phyloP scores from a whole-genome alignment of 1,139 yeast species.

The Blastobotrys aristatus region DNA sequence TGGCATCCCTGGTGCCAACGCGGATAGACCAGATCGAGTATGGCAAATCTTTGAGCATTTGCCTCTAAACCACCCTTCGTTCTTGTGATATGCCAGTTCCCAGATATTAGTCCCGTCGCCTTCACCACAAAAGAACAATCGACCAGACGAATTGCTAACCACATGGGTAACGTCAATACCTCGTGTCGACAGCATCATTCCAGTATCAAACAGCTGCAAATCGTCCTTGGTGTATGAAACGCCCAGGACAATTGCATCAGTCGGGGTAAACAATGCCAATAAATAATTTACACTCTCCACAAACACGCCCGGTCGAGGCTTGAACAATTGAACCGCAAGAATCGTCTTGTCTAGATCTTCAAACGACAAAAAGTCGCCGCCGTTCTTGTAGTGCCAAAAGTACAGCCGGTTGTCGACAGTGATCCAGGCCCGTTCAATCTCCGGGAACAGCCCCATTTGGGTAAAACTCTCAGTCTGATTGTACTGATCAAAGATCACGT shows the following conservation, averaged over 20 bases:
- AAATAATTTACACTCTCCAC: constrained; percentile 69
- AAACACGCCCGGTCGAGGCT: constrained; percentile 76
- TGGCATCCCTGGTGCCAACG: constrained; percentile 24
- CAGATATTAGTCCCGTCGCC: constrained; percentile 75
- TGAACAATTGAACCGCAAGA: constrained; percentile 66
- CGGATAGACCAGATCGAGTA: constrained; percentile 28
- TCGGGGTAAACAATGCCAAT: constrained; percentile 72
- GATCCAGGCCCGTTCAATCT: constrained; percentile 82
- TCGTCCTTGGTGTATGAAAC: constrained; percentile 56
- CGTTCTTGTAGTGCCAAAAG: constrained; percentile 72
- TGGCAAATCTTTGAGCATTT: constrained; percentile 75
- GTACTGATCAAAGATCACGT: constrained; percentile 71
- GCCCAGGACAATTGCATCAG: constrained; percentile 73
- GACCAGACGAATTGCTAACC: constrained; percentile 59
- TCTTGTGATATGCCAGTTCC: constrained; percentile 81
- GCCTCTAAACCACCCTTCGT: constrained; percentile 83
- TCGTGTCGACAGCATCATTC: constrained; percentile 70
- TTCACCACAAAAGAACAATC: constrained; percentile 77
- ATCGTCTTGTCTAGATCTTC: constrained; percentile 81
- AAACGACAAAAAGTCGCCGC: constrained; percentile 69
- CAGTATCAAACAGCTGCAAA: constrained; percentile 74
- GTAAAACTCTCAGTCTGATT: constrained; percentile 61
- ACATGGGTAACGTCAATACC: constrained; percentile 72
- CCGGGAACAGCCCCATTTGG: constrained; percentile 80
- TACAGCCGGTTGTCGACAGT: constrained; percentile 76